These are phyloP conservation scores for Euphorbia celastroides DNA, from an alignment of 441 rosid genomes.

Conservation along the genomic window DNA sequence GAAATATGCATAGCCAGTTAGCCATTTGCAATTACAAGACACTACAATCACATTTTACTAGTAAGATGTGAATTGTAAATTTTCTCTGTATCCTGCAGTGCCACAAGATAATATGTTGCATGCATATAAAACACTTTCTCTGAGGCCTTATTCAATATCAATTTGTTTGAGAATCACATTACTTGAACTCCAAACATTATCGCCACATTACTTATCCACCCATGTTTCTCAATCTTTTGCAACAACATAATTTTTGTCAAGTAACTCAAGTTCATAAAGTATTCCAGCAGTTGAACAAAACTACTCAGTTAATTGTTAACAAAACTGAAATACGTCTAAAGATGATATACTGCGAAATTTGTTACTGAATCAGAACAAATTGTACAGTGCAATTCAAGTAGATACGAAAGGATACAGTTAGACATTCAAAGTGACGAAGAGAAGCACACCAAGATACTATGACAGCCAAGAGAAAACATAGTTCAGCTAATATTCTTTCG, in stretches of 20 bases:
- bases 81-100: not conserved
- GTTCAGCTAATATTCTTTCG: not conserved
- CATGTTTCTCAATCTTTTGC: not conserved
- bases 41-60: slow-evolving; percentile 14
- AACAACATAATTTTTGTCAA: not conserved
- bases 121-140: not conserved
- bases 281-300: not conserved
- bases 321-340: not conserved
- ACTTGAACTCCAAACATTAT: not conserved
- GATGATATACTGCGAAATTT: not conserved
- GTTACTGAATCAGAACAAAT: not conserved
- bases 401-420: not conserved
- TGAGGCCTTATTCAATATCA: not conserved
- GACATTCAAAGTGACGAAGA: not conserved
- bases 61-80: not conserved
- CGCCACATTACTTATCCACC: not conserved
- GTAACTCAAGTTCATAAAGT: not conserved
- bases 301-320: not conserved
- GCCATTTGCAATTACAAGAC: not conserved
- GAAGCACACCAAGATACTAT: not conserved
- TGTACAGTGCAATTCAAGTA: not conserved
- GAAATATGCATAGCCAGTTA: slow-evolving; percentile 15
- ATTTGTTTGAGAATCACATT: slow-evolving; percentile 1
- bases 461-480: not conserved
- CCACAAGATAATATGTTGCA: not conserved